Evolutionary conservation across 208 protist species (phyloP).

Genomic region (Trypanosoma mega): DNA sequence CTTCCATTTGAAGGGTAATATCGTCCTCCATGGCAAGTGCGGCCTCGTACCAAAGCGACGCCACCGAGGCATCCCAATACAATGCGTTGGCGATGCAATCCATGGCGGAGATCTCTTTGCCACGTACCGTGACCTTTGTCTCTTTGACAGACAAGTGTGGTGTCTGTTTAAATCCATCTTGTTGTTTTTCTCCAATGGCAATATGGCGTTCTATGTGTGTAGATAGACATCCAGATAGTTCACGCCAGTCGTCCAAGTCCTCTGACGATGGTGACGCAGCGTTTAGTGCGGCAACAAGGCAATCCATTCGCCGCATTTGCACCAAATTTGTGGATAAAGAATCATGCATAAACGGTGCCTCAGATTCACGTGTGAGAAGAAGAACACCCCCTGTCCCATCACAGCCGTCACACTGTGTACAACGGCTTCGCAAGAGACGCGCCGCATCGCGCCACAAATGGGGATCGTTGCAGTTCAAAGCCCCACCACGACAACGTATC

Average conservation of each 20-base stretch:
- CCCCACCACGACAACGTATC: conserved; percentile 8
- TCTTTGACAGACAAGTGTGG: neutral
- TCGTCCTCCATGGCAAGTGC: conserved; percentile 2
- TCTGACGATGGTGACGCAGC: neutral
- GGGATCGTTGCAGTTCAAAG: neutral
- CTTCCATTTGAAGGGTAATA: neutral
- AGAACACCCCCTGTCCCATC: neutral
- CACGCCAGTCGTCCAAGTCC: neutral
- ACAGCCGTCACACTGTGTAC: neutral
- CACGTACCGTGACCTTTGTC: neutral
- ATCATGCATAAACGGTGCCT: conserved; percentile 1
- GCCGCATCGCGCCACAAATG: neutral
- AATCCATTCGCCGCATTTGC: neutral
- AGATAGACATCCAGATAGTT: conserved; percentile 1
- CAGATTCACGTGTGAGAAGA: neutral
- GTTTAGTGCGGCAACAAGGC: neutral
- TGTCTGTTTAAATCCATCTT: too few species aligned
- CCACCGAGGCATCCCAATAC: neutral
- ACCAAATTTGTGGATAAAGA: neutral
- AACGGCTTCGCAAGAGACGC: neutral
- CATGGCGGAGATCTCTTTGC: neutral
- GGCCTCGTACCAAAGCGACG: neutral
- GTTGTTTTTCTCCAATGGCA: too few species aligned
- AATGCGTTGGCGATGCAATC: neutral
- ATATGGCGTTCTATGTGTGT: neutral